These are phyloP conservation scores for Physcomitrellopsis africana DNA, from an alignment of 225 moss, liverwort and hornwort species.

Conservation along the genomic window DNA sequence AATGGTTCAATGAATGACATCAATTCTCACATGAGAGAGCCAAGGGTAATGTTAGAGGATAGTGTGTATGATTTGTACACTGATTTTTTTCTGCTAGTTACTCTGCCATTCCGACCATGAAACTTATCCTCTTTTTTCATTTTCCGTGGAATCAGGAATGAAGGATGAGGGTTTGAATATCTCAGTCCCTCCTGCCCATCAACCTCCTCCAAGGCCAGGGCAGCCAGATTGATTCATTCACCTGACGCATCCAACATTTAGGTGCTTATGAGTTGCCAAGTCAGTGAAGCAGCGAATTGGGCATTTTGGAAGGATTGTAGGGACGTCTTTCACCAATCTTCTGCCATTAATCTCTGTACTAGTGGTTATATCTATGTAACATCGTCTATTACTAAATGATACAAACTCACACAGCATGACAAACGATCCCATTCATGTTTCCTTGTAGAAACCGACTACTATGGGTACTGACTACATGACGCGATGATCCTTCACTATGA, in stretches of 20 bases:
- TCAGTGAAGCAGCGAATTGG: constrained; percentile 18
- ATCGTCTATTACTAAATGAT: constrained; percentile 34
- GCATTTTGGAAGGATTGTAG: constrained; percentile 16
- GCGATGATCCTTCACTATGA: constrained; percentile 18
- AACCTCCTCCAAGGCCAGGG: neutral
- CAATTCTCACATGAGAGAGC: neutral
- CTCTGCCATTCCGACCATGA: no score
- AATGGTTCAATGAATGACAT: no score
- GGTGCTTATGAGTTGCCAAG: neutral
- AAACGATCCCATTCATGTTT: constrained; percentile 5
- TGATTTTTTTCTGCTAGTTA: no score
- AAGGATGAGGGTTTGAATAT: constrained; percentile 28
- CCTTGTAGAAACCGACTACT: constrained; percentile 8
- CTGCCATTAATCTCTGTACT: constrained; percentile 24
- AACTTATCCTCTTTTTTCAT: no score
- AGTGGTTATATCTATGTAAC: constrained; percentile 31
- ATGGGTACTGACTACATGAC: constrained; percentile 17
- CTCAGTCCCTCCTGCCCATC: neutral
- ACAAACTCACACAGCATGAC: constrained; percentile 24
- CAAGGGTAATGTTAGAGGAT: neutral
- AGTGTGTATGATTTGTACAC: neutral
- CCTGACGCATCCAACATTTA: neutral
- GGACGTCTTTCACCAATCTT: constrained; percentile 16
- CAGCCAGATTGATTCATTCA: neutral
- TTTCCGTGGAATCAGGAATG: neutral